Base-by-base conservation (phyloP, 768 basidiomycete species). In the Phanerochaete carnosa region DNA sequence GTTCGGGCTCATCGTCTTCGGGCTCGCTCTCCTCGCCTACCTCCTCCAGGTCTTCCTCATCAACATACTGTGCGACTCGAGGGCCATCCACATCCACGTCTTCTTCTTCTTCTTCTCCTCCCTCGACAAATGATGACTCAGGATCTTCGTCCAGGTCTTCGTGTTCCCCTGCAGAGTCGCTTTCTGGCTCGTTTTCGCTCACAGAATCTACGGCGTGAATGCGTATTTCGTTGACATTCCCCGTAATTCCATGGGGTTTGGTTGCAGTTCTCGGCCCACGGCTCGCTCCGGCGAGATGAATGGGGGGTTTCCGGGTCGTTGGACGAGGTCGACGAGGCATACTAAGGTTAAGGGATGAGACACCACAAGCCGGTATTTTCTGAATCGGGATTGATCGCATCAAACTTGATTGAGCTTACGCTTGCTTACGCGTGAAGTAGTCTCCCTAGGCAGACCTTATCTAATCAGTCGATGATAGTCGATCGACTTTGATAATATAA, bases 31-130 rank as follows among this genome's bases (percentile, higher is more conserved):
- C 58, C 11, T 64, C 64, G 26, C 72, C 59, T 25, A 55, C 62
- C 11, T 26, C 33, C 4, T 63, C 72, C 16, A 80, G 57, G 68
- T 74, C 73, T 6, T 74, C 76, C 56, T 84, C 83, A 46, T 82
- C 84, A 3, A 81, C 74, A 85, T 86, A 89, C 65, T 84, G 85
- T 15, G 79, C 81, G 28, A 86, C 75, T n/a, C 86, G 77, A 8
- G 85, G 84, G 1, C 75, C 76, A 67, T 88, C 86, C 4, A 73
- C 69, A 58, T 80, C 78, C 3, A 59, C 59, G n/a, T 66, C 68
- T 29, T 62, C 56, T 13, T 65, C 28, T 23, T 53, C 66, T 26
- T 54, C 54, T 3, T 66, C 67, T 13, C 60, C 52, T 15, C 63
- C 62, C 9, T 56, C 47, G n/a, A 55, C 60, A 43, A 19, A 43